These are phyloP conservation scores for Prinsepia uniflora DNA, from an alignment of 306 rosid genomes.

Conservation along the genomic window DNA sequence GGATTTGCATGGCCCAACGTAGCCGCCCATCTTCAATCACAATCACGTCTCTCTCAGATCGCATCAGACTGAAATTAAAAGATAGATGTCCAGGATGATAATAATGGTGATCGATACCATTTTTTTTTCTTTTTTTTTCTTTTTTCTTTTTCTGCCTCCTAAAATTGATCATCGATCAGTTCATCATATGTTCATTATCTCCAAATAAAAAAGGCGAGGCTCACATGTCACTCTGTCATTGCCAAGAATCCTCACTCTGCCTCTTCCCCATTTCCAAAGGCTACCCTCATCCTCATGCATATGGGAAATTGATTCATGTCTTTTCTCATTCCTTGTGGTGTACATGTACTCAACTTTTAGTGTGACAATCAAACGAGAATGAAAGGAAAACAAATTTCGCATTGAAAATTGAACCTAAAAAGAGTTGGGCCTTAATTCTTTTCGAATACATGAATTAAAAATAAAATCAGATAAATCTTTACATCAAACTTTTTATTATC, in stretches of 20 bases:
- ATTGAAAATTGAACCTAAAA: no score
- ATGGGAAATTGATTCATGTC: constrained; percentile 9
- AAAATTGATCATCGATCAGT: constrained; percentile 15
- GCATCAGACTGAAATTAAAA: no score
- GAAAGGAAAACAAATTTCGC: no score
- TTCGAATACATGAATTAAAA: no score
- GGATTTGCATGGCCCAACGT: constrained; percentile 32
- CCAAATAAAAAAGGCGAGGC: background rate
- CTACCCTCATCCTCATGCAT: background rate
- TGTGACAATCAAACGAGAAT: no score
- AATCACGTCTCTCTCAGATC: no score
- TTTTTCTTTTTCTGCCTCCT: background rate
- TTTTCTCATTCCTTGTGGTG: background rate
- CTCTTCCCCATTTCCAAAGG: constrained; percentile 25
- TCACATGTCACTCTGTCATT: constrained; percentile 32
- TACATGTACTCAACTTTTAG: no score
- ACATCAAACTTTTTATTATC: no score
- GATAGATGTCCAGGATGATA: background rate
- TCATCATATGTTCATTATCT: background rate
- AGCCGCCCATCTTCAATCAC: constrained; percentile 28
- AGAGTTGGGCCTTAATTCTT: no score
- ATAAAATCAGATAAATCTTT: no score
- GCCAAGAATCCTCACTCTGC: constrained; percentile 9
- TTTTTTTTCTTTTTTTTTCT: background rate
- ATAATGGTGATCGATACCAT: constrained; percentile 1